These are phyloP conservation scores for Salvia hispanica DNA, from an alignment of 257 asterid species.

Conservation along the genomic window DNA sequence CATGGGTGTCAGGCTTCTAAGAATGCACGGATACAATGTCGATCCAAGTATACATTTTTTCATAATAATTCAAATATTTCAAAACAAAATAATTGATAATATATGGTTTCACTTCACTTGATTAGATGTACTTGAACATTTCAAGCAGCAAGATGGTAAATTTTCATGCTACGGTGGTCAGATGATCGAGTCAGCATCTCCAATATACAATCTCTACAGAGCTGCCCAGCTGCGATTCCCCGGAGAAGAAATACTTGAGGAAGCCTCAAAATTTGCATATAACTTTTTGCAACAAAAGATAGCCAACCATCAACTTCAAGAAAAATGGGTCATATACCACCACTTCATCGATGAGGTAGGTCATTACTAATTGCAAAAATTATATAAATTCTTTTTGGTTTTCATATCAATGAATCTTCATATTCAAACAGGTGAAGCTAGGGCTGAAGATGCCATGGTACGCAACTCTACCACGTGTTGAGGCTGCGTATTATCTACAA, in stretches of 20 bases:
- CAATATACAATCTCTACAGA: conserved; percentile 47
- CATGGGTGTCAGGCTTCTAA: conserved; percentile 56
- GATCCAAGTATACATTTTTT: conserved; percentile 38
- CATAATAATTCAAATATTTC: too few species aligned
- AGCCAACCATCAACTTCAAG: conserved; percentile 28
- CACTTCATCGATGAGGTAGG: conserved; percentile 48
- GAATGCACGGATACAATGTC: conserved; percentile 47
- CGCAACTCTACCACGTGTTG: conserved; percentile 45
- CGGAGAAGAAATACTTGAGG: conserved; percentile 54
- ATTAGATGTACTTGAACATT: conserved; percentile 44
- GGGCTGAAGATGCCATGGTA: conserved; percentile 51
- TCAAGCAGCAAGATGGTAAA: conserved; percentile 40
- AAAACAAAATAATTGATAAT: too few species aligned
- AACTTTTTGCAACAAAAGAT: conserved; percentile 33
- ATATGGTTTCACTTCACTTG: not conserved
- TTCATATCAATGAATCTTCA: too few species aligned
- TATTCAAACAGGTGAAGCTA: conserved; percentile 16
- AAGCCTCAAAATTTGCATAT: conserved; percentile 40
- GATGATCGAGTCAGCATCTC: conserved; percentile 42
- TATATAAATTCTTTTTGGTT: too few species aligned
- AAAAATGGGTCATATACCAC: conserved; percentile 53
- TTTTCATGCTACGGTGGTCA: conserved; percentile 49
- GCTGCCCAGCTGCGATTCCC: conserved; percentile 53
- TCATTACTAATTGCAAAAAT: too few species aligned
- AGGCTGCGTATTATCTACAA: conserved; percentile 35